A percentile compares a stretch with the other conserved stretches of the same genome.
Evolutionary conservation across 1,284 basidiomycete species (phyloP).

Genomic region (Rugosomyces carneus): DNA sequence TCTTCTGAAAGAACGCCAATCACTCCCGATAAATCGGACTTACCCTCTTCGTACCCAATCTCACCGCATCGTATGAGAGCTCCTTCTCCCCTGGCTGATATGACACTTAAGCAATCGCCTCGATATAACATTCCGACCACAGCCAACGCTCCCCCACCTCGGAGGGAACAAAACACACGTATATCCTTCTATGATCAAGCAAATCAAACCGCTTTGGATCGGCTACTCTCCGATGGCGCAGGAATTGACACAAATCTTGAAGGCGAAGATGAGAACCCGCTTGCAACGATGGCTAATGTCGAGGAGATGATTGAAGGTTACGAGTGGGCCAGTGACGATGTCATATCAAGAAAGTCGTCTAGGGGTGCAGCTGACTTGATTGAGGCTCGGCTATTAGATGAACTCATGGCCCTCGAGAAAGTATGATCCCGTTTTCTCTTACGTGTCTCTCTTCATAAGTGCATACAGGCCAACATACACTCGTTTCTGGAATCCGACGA

Average conservation of each 20-base stretch:
- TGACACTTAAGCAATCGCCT: constrained; percentile 3
- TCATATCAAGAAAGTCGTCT: constrained; percentile 52
- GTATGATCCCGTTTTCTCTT: constrained; percentile 32
- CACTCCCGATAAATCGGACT: not conserved
- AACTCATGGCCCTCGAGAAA: constrained; percentile 87
- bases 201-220: constrained; percentile 70
- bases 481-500: constrained; percentile 94
- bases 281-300: constrained; percentile 82
- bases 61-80: constrained; percentile 10
- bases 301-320: constrained; percentile 99
- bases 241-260: constrained; percentile 41
- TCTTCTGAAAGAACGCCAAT: not conserved
- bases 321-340: constrained; percentile 83
- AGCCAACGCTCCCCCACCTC: constrained; percentile 20
- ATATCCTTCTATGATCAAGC: constrained; percentile 75
- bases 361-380: constrained; percentile 83
- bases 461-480: constrained; percentile 84
- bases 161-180: constrained; percentile 60
- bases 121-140: not conserved
- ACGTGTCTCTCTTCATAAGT: constrained; percentile 7
- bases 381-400: constrained; percentile 80
- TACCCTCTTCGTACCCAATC: constrained; percentile 4
- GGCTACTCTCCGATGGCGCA: constrained; percentile 56
- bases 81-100: constrained; percentile 1
- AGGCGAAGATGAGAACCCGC: constrained; percentile 66